A percentile compares a stretch with the other conserved stretches of the same genome.
These are phyloP conservation scores for Asterochloris erici DNA, from an alignment of 139 green algal species.

Conservation along the genomic window DNA sequence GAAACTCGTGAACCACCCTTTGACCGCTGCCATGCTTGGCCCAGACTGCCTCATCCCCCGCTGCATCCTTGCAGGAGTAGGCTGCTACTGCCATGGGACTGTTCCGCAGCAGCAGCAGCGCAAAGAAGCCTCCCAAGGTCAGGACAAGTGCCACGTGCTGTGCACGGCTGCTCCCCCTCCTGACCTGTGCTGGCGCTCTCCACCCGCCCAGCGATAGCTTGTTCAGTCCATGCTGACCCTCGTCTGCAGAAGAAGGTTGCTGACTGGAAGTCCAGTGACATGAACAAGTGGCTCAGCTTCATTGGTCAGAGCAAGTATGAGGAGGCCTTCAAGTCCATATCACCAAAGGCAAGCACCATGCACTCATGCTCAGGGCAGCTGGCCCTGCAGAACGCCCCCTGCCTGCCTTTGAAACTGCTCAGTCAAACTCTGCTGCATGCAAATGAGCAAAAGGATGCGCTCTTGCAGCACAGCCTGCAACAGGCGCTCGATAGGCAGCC, in stretches of 20 bases:
- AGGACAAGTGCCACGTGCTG: too few relatives aligned
- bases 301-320: slow-evolving; percentile 18
- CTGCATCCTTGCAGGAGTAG: too few relatives aligned
- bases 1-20: too few relatives aligned
- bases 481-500: too few relatives aligned
- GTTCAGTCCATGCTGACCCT: neutral
- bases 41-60: too few relatives aligned
- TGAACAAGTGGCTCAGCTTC: slow-evolving; percentile 17
- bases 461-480: too few relatives aligned
- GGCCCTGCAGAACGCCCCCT: neutral
- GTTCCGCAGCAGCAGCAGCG: slow-evolving; percentile 3
- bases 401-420: neutral
- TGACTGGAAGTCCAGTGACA: slow-evolving; percentile 15
- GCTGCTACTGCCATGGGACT: neutral
- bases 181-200: neutral
- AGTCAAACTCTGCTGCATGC: neutral
- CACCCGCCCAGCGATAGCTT: neutral
- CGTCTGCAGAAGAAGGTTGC: slow-evolving; percentile 17
- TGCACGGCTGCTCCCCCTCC: too few relatives aligned
- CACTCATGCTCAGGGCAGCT: neutral
- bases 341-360: neutral
- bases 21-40: too few relatives aligned
- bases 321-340: slow-evolving; percentile 6
- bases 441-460: too few relatives aligned
- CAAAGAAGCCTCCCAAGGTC: slow-evolving; percentile 11